Evolutionary conservation across 768 basidiomycete species (phyloP).

Genomic region (Auriscalpium vulgare): DNA sequence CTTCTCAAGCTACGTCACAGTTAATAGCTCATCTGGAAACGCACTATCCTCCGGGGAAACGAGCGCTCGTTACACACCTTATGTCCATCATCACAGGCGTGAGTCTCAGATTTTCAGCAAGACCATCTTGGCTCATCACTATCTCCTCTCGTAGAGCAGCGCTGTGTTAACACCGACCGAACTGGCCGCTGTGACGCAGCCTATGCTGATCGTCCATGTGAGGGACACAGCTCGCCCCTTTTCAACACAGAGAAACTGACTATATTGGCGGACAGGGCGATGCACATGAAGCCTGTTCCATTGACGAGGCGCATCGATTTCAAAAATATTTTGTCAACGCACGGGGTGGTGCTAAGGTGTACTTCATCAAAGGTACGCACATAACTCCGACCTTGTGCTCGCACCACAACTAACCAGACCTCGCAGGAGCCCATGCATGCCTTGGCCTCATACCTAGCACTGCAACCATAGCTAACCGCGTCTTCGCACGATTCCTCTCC

Average conservation of each 20-base stretch:
- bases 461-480: slow-evolving; percentile 18
- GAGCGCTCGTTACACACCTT: slow-evolving; percentile 9
- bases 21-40: slow-evolving; percentile 16
- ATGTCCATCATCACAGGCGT: slow-evolving; percentile 5
- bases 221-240: no score
- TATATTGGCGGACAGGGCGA: slow-evolving; percentile 5
- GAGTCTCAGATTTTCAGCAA: neutral
- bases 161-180: no score
- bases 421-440: slow-evolving; percentile 10
- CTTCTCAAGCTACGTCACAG: neutral
- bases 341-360: slow-evolving; percentile 12
- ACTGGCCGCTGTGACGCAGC: neutral
- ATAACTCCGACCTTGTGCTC: neutral
- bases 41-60: slow-evolving; percentile 16
- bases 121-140: no score
- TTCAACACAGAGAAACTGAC: no score
- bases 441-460: slow-evolving; percentile 13
- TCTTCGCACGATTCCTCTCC: slow-evolving; percentile 16
- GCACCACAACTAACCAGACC: neutral
- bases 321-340: slow-evolving; percentile 12
- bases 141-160: no score
- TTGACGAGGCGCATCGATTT: slow-evolving; percentile 3
- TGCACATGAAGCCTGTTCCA: slow-evolving; percentile 5
- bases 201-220: slow-evolving; percentile 13
- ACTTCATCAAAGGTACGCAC: slow-evolving; percentile 9